A percentile compares a stretch with the other conserved stretches of the same genome.
phyloP scores from a whole-genome alignment of 371 early-diverging fungal genomes.

The Zancudomyces culisetae region DNA sequence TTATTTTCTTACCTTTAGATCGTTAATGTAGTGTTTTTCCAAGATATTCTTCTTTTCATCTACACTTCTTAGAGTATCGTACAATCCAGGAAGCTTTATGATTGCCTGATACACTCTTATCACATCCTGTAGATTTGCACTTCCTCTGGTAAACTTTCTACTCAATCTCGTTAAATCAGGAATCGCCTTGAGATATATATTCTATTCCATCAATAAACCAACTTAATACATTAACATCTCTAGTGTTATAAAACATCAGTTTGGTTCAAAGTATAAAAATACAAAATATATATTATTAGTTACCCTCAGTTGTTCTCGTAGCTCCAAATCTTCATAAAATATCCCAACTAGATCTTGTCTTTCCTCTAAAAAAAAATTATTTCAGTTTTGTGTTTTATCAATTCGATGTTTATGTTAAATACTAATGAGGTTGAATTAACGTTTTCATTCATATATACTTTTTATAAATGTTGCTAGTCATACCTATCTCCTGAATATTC shows the following conservation, averaged over 20 bases:
- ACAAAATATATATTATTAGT: too few species aligned
- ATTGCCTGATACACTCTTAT: slow-evolving; percentile 78
- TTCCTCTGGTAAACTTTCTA: slow-evolving; percentile 59
- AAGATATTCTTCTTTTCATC: slow-evolving; percentile 25
- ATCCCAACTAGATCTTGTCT: slow-evolving; percentile 63
- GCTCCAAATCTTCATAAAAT: slow-evolving; percentile 43
- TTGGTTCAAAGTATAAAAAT: too few species aligned
- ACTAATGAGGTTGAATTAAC: too few species aligned
- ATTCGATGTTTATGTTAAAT: too few species aligned
- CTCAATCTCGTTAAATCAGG: slow-evolving; percentile 80
- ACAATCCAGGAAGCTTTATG: slow-evolving; percentile 46
- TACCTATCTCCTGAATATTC: slow-evolving; percentile 38
- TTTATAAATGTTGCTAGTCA: too few species aligned
- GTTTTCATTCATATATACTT: too few species aligned
- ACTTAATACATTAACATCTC: too few species aligned
- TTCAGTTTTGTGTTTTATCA: too few species aligned
- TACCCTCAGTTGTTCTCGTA: slow-evolving; percentile 40
- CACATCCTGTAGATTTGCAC: slow-evolving; percentile 75
- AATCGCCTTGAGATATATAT: slow-evolving; percentile 49
- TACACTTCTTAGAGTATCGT: slow-evolving; percentile 32
- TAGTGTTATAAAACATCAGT: too few species aligned
- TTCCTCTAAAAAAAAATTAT: slow-evolving; percentile 30
- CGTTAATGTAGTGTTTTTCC: slow-evolving; percentile 9
- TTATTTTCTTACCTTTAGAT: slow-evolving; percentile 4
- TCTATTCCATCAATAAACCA: too few species aligned